These are phyloP conservation scores for Pyrenochaeta sp. DNA, from an alignment of 2,329 filamentous ascomycete species.

Conservation along the genomic window DNA sequence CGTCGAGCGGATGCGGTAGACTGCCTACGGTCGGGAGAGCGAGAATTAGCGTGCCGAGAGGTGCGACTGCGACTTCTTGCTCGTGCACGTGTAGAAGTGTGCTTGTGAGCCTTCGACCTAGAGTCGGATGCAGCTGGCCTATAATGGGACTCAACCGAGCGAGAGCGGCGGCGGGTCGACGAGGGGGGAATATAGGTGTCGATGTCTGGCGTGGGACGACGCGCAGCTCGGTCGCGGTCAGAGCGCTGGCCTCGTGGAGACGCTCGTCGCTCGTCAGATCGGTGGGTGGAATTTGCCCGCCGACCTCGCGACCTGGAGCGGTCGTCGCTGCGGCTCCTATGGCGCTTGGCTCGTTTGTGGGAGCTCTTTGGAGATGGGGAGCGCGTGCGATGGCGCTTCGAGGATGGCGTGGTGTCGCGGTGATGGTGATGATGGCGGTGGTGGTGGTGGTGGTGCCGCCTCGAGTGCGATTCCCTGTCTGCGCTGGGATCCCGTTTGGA, in stretches of 20 bases:
- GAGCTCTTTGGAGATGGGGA: slow-evolving; percentile 45
- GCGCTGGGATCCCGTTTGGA: slow-evolving; percentile 46
- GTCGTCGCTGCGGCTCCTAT: slow-evolving; percentile 44
- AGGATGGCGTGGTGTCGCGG: slow-evolving; percentile 46
- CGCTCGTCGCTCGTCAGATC: slow-evolving; percentile 34
- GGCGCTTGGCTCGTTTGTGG: slow-evolving; percentile 43
- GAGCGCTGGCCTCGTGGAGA: slow-evolving; percentile 41
- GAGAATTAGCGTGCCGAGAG: slow-evolving; percentile 37
- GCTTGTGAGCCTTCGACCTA: slow-evolving; percentile 28
- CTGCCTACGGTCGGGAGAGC: slow-evolving; percentile 38
- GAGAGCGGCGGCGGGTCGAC: slow-evolving; percentile 49
- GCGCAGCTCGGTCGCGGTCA: slow-evolving; percentile 41
- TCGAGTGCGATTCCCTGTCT: slow-evolving; percentile 45
- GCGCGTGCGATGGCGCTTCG: slow-evolving; percentile 49
- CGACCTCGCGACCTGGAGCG: slow-evolving; percentile 45
- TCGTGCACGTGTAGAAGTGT: slow-evolving; percentile 22
- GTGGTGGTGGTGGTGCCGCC: slow-evolving; percentile 42
- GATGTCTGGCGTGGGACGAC: slow-evolving; percentile 45
- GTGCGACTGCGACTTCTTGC: slow-evolving; percentile 37
- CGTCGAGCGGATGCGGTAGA: slow-evolving; percentile 35
- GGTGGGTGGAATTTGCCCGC: slow-evolving; percentile 39
- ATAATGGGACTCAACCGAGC: slow-evolving; percentile 50
- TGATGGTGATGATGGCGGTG: slow-evolving; percentile 36
- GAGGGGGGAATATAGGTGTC: slow-evolving; percentile 43
- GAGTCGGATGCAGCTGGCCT: slow-evolving; percentile 33